Evolutionary conservation across 2,329 filamentous ascomycete species (phyloP), one percentile per base, ranked within the genome.

Genomic region (Neocatenulostroma microsporum): DNA sequence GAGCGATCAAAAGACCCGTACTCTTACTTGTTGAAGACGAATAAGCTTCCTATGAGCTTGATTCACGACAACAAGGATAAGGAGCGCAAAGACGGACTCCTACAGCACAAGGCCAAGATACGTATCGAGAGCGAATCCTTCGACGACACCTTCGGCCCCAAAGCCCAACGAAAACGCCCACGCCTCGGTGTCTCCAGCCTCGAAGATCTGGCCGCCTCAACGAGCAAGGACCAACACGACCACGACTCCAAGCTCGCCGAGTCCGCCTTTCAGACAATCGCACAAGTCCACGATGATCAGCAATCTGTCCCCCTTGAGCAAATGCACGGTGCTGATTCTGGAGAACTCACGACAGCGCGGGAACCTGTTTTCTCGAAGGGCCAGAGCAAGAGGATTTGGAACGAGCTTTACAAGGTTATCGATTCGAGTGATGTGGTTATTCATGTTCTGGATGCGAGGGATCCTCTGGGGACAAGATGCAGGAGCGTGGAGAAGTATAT

Each of bases 351-450:
- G 2, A 63, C 62, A 10, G 66, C 69, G n/a, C 53, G 62, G 30
- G 69, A 73, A 45, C 80, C 88, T 25, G 84, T 96, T 41, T 96
- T 96, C 64, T 82, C 76, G 51, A 96, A 96, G 66, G 91, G 91
- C 13, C 88, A 94, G 62, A 89, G 82, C 56, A 94, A 94, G 65
- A 76, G 91, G 48, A 94, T 94, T 50, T 94, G 86, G 88, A 96
- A 96, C 64, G 89, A 98, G 60, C 68, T 96, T 28, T 82, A 62
- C 53, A 93, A 94, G 65, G 87, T 91, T 54, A 91, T 95, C 44
- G 89, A 95, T 64, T 93, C 86, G 3, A 91, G 84, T 8, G 91
- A 98, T 62, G 89, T 98, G 23, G 78, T 98, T 30, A 82, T 98
- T n/a, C 91, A 95, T 55, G 84, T 94, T 11, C 68, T 94, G 1